Evolutionary conservation across 2,329 filamentous ascomycete genomes (phyloP).

Genomic region (Diplodia intermedia): DNA sequence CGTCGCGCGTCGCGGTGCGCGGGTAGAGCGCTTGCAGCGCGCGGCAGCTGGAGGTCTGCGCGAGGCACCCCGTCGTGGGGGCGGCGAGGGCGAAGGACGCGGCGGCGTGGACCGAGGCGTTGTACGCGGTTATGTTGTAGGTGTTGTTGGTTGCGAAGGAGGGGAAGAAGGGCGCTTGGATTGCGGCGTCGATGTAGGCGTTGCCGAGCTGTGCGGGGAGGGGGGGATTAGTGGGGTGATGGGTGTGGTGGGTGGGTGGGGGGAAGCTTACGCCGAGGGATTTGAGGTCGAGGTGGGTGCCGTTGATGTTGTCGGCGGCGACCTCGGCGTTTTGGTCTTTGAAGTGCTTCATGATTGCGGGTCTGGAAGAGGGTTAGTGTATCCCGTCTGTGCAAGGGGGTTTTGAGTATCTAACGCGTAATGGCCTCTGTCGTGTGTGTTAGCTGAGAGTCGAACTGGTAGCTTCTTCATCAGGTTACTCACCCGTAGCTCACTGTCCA

Average conservation of each 20-base stretch:
- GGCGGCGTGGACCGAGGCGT: constrained; percentile 54
- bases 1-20: not conserved
- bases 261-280: constrained; percentile 57
- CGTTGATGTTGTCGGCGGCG: constrained; percentile 54
- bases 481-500: constrained; percentile 61
- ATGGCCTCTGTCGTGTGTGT: constrained; percentile 49
- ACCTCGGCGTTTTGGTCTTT: constrained; percentile 63
- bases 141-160: constrained; percentile 62
- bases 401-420: constrained; percentile 47
- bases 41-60: constrained; percentile 58
- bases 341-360: constrained; percentile 63
- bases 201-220: constrained; percentile 53
- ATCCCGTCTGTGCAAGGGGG: too few species aligned
- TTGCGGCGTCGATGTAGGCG: constrained; percentile 59
- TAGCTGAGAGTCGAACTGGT: not conserved
- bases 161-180: constrained; percentile 56
- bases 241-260: not conserved
- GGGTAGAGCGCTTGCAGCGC: constrained; percentile 51
- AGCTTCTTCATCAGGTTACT: not conserved
- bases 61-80: constrained; percentile 60
- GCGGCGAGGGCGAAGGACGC: constrained; percentile 50
- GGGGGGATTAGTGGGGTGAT: not conserved
- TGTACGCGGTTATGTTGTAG: constrained; percentile 58
- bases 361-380: constrained; percentile 49
- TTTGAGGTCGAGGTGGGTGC: constrained; percentile 60